Percentiles rank a stretch among this genome's conserved stretches.
phyloP scores from a whole-genome alignment of 2,329 filamentous ascomycete species.

The Pseudovirgaria hyperparasitica region DNA sequence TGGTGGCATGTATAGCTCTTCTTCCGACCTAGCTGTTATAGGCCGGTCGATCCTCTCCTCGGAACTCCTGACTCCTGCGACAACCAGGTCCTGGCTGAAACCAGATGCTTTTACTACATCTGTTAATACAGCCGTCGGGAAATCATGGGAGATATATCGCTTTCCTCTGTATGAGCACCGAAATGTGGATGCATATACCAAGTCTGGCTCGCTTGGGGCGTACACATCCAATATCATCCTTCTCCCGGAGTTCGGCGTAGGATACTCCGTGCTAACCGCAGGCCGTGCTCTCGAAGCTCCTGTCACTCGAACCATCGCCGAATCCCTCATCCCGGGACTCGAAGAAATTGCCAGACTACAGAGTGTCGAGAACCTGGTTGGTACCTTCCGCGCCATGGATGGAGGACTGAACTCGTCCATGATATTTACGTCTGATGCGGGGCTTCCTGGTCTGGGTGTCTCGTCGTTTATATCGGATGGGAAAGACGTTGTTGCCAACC shows the following conservation, averaged over 20 bases:
- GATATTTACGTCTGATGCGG: constrained; percentile 5
- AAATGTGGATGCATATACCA: constrained; percentile 27
- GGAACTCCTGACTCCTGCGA: constrained; percentile 17
- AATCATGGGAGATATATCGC: constrained; percentile 28
- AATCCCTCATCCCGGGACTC: constrained; percentile 9
- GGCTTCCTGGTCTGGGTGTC: constrained; percentile 9
- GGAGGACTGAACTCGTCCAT: constrained; percentile 5
- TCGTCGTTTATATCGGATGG: constrained; percentile 9
- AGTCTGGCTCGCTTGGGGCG: constrained; percentile 28
- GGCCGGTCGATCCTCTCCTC: constrained; percentile 27
- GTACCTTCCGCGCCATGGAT: too few relatives aligned
- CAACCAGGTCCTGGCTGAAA: constrained; percentile 29
- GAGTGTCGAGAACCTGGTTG: too few relatives aligned
- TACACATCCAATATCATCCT: constrained; percentile 28
- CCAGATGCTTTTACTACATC: constrained; percentile 25
- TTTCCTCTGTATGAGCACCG: constrained; percentile 7
- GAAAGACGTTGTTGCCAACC: constrained; percentile 10
- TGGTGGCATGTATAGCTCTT: constrained; percentile 21
- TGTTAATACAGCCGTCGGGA: constrained; percentile 20
- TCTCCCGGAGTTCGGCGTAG: constrained; percentile 31
- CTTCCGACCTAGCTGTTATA: constrained; percentile 23
- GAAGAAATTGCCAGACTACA: too few relatives aligned
- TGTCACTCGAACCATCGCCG: constrained; percentile 6
- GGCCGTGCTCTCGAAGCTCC: constrained; percentile 10
- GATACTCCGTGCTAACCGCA: constrained; percentile 26